Evolutionary conservation across 1,284 basidiomycete genomes (phyloP).

Genomic region (Trichosporon sp.): DNA sequence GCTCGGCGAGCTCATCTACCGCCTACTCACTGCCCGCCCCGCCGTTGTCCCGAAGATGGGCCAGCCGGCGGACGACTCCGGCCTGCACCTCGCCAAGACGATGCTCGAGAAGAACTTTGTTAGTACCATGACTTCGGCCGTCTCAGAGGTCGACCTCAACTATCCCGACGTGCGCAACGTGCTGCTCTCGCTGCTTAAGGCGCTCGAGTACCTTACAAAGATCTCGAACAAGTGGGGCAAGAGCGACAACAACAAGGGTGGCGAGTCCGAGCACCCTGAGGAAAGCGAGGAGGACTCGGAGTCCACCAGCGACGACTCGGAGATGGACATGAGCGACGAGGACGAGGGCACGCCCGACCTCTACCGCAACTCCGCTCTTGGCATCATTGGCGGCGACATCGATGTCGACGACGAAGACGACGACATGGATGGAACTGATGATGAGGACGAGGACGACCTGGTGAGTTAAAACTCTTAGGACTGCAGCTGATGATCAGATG

Average conservation of each 20-base stretch:
- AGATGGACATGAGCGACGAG: conserved; percentile 61
- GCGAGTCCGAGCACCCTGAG: conserved; percentile 53
- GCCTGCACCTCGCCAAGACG: conserved; percentile 75
- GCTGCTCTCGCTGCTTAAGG: conserved; percentile 78
- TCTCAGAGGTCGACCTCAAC: conserved; percentile 92
- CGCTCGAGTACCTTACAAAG: conserved; percentile 87
- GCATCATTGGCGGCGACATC: conserved; percentile 70
- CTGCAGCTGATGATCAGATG: conserved; percentile 22
- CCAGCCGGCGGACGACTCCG: conserved; percentile 20
- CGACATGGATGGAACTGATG: conserved; percentile 68
- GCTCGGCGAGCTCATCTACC: conserved; percentile 80
- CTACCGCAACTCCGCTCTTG: conserved; percentile 93
- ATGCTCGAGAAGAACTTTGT: conserved; percentile 99
- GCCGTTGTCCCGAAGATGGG: conserved; percentile 54
- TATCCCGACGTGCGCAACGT: conserved; percentile 86
- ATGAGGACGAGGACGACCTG: conserved; percentile 70
- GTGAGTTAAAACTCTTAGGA: conserved; percentile 13
- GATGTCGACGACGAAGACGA: conserved; percentile 63
- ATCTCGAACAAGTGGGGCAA: conserved; percentile 96
- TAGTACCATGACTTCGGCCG: conserved; percentile 75
- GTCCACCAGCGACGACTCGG: conserved; percentile 27
- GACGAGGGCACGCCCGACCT: conserved; percentile 68
- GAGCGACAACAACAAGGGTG: conserved; percentile 59
- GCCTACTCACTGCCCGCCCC: conserved; percentile 71
- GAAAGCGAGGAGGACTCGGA: conserved; percentile 34